Conservation (phyloP, 2,329 filamentous ascomycete genomes). For the Stemphylium lycopersici region DNA sequence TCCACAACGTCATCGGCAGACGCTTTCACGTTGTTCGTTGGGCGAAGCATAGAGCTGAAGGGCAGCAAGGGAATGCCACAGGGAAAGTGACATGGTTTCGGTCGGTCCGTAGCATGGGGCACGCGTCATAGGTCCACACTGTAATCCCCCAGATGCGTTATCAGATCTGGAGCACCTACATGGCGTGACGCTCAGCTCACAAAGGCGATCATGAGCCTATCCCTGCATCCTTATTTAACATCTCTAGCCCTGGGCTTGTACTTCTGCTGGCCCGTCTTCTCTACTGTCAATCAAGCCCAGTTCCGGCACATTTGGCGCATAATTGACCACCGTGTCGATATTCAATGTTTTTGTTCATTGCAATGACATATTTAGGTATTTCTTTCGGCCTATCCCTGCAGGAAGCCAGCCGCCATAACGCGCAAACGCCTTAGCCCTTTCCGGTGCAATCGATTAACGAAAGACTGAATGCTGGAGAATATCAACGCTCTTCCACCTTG, state of each 20-base stretch:
- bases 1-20: slow-evolving; percentile 5
- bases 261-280: neutral
- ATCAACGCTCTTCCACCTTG: neutral
- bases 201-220: slow-evolving; percentile 3
- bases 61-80: neutral
- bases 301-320: neutral
- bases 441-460: slow-evolving; percentile 14
- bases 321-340: neutral
- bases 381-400: slow-evolving; percentile 12
- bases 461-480: slow-evolving; percentile 12
- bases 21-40: neutral
- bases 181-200: slow-evolving; percentile 41
- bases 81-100: neutral
- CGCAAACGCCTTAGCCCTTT: slow-evolving; percentile 19
- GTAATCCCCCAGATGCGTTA: neutral
- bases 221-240: neutral
- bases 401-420: slow-evolving; percentile 12
- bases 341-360: slow-evolving; percentile 16
- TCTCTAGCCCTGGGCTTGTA: neutral
- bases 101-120: neutral
- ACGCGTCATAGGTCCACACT: neutral
- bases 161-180: slow-evolving; percentile 10
- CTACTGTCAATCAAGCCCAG: neutral
- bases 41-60: neutral
- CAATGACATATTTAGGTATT: slow-evolving; percentile 5